Percentiles rank a stretch among this genome's conserved stretches.
phyloP scores from a whole-genome alignment of 1,139 yeast genomes.

The Suhomyces ambrosiae region DNA sequence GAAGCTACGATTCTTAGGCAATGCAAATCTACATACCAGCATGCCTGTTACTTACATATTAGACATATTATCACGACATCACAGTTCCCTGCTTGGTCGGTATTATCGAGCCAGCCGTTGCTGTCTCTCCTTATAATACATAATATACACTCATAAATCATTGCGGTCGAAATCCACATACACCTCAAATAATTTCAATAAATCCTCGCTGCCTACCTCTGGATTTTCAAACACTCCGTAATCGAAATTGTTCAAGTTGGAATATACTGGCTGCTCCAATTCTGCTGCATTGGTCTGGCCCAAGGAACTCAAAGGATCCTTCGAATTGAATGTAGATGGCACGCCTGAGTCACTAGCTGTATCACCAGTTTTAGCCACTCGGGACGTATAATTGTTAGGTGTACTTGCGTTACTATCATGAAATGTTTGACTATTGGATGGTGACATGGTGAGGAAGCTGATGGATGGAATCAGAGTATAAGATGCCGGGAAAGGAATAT shows the following conservation, averaged over 20 bases:
- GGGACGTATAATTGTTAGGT: conserved; percentile 4
- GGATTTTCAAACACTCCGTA: conserved; percentile 15
- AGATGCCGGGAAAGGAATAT: conserved; percentile 17
- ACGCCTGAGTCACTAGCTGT: background rate
- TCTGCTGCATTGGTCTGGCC: conserved; percentile 7
- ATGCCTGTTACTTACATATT: too few species aligned
- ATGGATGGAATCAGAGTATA: conserved; percentile 13
- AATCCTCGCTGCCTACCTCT: conserved; percentile 33
- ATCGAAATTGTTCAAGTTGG: conserved; percentile 14
- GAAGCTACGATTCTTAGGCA: too few species aligned
- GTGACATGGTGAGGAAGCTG: conserved; percentile 11
- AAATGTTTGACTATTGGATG: conserved; percentile 3
- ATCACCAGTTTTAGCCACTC: background rate
- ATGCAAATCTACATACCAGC: too few species aligned
- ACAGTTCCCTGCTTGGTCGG: too few species aligned
- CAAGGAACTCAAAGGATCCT: conserved; percentile 6
- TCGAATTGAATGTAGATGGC: conserved; percentile 4
- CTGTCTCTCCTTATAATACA: background rate
- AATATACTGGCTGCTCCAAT: conserved; percentile 10
- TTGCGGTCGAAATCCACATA: conserved; percentile 37
- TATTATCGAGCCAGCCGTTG: too few species aligned
- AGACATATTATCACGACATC: too few species aligned
- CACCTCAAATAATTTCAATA: conserved; percentile 40
- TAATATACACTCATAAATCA: conserved; percentile 8
- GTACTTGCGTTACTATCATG: conserved; percentile 7